A percentile compares a stretch with the other conserved stretches of the same genome.
Evolutionary conservation across 352 stramenopile species (phyloP).

Genomic region (Blastocystis sp.): DNA sequence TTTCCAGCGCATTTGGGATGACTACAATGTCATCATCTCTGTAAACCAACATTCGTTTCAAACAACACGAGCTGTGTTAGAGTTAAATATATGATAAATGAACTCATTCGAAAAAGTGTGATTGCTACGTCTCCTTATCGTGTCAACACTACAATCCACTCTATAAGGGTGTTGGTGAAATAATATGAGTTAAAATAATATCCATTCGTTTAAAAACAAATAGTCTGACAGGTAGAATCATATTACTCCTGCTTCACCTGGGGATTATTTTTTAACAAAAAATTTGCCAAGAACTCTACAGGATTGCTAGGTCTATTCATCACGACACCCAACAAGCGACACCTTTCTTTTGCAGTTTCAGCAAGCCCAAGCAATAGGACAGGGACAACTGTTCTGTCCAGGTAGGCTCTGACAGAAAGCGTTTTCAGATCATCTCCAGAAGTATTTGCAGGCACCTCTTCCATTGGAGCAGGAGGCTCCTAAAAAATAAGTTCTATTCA

Average conservation of each 20-base stretch:
- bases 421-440: conserved; percentile 43
- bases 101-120: not conserved
- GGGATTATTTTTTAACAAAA: conserved; percentile 43
- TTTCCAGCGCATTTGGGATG: not conserved
- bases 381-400: conserved; percentile 46
- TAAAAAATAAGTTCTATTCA: not conserved
- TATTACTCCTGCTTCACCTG: conserved; percentile 57
- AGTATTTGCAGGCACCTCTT: not conserved
- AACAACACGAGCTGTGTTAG: conserved; percentile 5
- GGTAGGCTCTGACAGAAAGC: conserved; percentile 18
- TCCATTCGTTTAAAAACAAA: not conserved
- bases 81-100: conserved; percentile 12
- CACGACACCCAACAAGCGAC: not conserved
- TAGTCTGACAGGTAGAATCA: not conserved
- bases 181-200: too few species aligned
- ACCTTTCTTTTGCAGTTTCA: conserved; percentile 58
- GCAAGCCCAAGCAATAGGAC: conserved; percentile 19
- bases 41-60: not conserved
- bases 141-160: too few species aligned
- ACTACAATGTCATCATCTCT: not conserved
- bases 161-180: too few species aligned
- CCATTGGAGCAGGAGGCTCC: not conserved
- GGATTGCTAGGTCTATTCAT: conserved; percentile 35
- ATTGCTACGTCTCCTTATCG: too few species aligned
- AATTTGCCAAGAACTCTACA: conserved; percentile 38